Conservation (phyloP, 2,329 filamentous ascomycete species). For the Capronia epimyces region DNA sequence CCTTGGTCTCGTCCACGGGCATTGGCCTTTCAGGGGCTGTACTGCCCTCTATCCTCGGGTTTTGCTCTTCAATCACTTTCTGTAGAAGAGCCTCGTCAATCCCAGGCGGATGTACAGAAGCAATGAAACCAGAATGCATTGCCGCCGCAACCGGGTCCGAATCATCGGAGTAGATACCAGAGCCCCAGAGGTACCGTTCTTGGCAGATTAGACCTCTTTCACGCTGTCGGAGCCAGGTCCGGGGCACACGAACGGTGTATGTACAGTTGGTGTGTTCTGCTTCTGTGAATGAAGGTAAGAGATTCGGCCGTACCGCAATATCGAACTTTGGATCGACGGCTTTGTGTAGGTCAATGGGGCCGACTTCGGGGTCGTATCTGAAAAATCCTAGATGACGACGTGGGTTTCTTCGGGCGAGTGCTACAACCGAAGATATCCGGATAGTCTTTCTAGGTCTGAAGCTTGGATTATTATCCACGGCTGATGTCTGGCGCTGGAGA, state of each 20-base stretch:
- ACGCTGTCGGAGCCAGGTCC: constrained; percentile 63
- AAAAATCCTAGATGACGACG: constrained; percentile 79
- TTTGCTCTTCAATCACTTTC: constrained; percentile 46
- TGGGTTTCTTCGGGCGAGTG: constrained; percentile 63
- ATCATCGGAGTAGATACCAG: constrained; percentile 91
- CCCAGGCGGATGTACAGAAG: constrained; percentile 77
- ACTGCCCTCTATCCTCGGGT: constrained; percentile 47
- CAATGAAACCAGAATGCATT: constrained; percentile 88
- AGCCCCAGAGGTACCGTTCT: constrained; percentile 80
- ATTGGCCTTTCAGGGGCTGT: constrained; percentile 35
- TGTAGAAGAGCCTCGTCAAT: constrained; percentile 65
- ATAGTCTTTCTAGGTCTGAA: constrained; percentile 58
- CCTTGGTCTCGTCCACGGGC: constrained; percentile 59
- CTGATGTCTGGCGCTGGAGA: constrained; percentile 8
- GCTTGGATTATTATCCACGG: constrained; percentile 42
- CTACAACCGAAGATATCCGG: constrained; percentile 63
- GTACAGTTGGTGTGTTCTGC: constrained; percentile 80
- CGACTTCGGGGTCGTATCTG: constrained; percentile 67
- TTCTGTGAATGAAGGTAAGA: constrained; percentile 62
- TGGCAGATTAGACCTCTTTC: constrained; percentile 78
- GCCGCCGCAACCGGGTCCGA: constrained; percentile 88
- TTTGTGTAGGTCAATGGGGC: constrained; percentile 34
- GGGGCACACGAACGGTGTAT: constrained; percentile 79
- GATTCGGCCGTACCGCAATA: constrained; percentile 58
- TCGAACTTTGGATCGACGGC: constrained; percentile 49